phyloP scores from a whole-genome alignment of 2,329 filamentous ascomycete genomes.

The Aspergillus sp. region DNA sequence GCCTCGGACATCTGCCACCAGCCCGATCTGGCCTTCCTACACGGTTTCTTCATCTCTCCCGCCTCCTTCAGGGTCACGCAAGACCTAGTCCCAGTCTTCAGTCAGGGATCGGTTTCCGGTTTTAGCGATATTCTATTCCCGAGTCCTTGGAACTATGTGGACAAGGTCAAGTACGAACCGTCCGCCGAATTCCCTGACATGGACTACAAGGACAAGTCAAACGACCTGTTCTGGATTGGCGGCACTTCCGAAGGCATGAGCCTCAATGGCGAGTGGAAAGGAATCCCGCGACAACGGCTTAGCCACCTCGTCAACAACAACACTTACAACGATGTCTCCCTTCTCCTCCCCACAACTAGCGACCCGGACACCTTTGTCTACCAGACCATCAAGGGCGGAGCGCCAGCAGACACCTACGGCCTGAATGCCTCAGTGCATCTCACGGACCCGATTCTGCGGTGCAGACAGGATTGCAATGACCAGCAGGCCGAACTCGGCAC shows the following conservation, averaged over 20 bases:
- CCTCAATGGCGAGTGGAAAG: slow-evolving; percentile 59
- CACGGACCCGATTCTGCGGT: slow-evolving; percentile 56
- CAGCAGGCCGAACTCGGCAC: slow-evolving; percentile 54
- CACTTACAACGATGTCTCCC: slow-evolving; percentile 47
- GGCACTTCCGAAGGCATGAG: slow-evolving; percentile 57
- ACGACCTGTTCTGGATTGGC: slow-evolving; percentile 73
- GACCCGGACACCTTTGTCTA: slow-evolving; percentile 51
- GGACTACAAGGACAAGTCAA: slow-evolving; percentile 60
- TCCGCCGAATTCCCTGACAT: slow-evolving; percentile 51
- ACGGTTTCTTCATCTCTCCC: slow-evolving; percentile 69
- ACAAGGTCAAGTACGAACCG: slow-evolving; percentile 54
- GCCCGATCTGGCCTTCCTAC: slow-evolving; percentile 69
- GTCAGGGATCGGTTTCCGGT: slow-evolving; percentile 66
- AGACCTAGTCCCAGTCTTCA: slow-evolving; percentile 71
- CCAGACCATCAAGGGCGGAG: slow-evolving; percentile 47
- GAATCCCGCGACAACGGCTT: slow-evolving; percentile 67
- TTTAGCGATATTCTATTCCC: slow-evolving; percentile 79
- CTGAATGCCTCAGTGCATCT: slow-evolving; percentile 62
- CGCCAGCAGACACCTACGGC: slow-evolving; percentile 41
- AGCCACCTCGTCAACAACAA: slow-evolving; percentile 66
- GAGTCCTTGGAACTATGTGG: slow-evolving; percentile 59
- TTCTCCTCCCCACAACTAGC: slow-evolving; percentile 53
- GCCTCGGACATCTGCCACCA: slow-evolving; percentile 71
- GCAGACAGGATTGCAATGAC: slow-evolving; percentile 49
- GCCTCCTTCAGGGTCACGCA: slow-evolving; percentile 61